A percentile compares a stretch with the other conserved stretches of the same genome.
phyloP scores from a whole-genome alignment of 495 filamentous ascomycete genomes.

The Daldinia loculata region DNA sequence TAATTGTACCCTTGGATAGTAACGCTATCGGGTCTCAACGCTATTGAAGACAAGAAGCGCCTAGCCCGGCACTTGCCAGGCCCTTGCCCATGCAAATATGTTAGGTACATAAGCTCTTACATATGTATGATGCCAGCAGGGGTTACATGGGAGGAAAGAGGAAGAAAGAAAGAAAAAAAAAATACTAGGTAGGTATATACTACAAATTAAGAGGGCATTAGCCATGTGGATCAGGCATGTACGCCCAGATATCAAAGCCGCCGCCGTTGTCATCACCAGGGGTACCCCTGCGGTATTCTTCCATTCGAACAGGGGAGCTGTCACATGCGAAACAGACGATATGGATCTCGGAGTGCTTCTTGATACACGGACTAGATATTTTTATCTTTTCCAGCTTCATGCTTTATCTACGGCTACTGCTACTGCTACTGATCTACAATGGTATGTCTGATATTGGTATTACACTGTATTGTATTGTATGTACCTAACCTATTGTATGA shows the following conservation, averaged over 20 bases:
- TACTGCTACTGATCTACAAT: not conserved
- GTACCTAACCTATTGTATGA: no score
- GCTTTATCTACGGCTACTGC: conserved; percentile 2
- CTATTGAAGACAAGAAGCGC: conserved; percentile 1
- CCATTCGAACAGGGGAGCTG: not conserved
- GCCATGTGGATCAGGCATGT: conserved; percentile 24
- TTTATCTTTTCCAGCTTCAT: conserved; percentile 31
- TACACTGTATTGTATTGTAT: not conserved
- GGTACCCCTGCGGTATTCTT: conserved; percentile 5
- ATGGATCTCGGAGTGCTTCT: conserved; percentile 32
- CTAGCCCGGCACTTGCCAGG: not conserved
- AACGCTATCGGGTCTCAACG: not conserved
- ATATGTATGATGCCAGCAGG: conserved; percentile 15
- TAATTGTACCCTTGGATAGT: not conserved
- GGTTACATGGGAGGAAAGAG: not conserved
- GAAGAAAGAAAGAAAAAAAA: not conserved
- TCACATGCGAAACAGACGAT: conserved; percentile 41
- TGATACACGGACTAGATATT: conserved; percentile 31
- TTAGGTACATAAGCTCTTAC: not conserved
- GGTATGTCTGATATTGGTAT: no score
- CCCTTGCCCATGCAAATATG: not conserved
- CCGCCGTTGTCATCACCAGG: conserved; percentile 30
- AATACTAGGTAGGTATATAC: no score
- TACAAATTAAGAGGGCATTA: not conserved
- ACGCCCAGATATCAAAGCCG: conserved; percentile 18